phyloP scores from a whole-genome alignment of 306 rosid species.

The Ormosia emarginata region DNA sequence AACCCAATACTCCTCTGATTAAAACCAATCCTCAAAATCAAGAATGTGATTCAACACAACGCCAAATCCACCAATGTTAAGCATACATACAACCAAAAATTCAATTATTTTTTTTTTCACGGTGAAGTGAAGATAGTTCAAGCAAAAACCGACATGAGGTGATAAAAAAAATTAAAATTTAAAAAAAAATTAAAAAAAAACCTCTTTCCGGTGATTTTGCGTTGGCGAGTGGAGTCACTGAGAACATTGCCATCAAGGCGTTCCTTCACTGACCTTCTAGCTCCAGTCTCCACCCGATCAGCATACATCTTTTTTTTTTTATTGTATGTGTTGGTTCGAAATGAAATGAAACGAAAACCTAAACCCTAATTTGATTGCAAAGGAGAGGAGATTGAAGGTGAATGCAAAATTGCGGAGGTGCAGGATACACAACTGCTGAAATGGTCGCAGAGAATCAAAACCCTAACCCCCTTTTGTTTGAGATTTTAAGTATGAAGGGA shows the following conservation, averaged over 20 bases:
- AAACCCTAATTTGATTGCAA: background rate
- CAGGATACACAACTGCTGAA: background rate
- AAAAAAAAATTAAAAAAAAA: background rate
- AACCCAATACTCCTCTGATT: background rate
- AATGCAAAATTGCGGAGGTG: background rate
- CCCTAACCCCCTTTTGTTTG: background rate
- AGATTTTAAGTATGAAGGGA: too few species aligned
- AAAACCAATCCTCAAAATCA: background rate
- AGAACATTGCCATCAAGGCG: slow-evolving; percentile 56
- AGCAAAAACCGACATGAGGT: background rate
- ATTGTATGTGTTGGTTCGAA: background rate
- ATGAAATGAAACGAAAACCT: background rate
- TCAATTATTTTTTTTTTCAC: too few species aligned
- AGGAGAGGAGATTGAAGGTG: background rate
- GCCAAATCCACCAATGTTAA: background rate
- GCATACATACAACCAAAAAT: background rate
- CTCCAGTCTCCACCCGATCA: slow-evolving; percentile 60
- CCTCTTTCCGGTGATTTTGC: slow-evolving; percentile 61
- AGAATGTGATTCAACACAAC: background rate
- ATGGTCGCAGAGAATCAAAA: background rate
- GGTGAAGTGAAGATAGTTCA: background rate
- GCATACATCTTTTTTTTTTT: slow-evolving; percentile 48
- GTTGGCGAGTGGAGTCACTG: slow-evolving; percentile 40
- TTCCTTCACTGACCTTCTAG: slow-evolving; percentile 60
- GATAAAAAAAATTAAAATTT: background rate